Percentiles rank a stretch among this genome's conserved stretches.
Evolutionary conservation across 1,139 yeast genomes (phyloP).

Genomic region (Kodamaea arcana): DNA sequence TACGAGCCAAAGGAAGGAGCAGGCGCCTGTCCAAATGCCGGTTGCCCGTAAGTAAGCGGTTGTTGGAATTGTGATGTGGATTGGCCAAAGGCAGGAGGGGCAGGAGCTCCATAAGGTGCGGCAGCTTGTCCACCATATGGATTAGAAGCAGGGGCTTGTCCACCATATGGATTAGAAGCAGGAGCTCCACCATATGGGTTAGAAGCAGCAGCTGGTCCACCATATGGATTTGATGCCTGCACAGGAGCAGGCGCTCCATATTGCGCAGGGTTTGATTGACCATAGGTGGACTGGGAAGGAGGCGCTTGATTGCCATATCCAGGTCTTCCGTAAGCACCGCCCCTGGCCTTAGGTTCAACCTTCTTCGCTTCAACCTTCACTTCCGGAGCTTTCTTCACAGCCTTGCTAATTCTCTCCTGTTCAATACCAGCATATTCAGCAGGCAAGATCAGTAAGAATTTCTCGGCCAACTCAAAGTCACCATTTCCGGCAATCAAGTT

Average conservation of each 20-base stretch:
- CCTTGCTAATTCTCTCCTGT: constrained; percentile 73
- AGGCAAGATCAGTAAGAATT: constrained; percentile 68
- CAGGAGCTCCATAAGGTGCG: constrained; percentile 1
- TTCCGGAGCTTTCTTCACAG: constrained; percentile 24
- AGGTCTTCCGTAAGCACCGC: constrained; percentile 10
- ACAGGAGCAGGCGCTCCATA: not conserved
- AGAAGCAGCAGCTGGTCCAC: constrained; percentile 7
- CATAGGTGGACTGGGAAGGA: not conserved
- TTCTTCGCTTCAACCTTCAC: not conserved
- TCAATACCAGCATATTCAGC: constrained; percentile 53
- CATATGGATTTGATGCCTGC: constrained; percentile 4
- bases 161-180: constrained; percentile 1
- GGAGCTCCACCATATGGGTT: constrained; percentile 3
- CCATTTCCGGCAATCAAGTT: constrained; percentile 80
- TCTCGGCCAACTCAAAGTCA: constrained; percentile 74
- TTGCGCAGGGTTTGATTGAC: not conserved
- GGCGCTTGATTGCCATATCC: constrained; percentile 1
- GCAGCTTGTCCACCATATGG: not conserved
- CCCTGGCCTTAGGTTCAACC: constrained; percentile 1
- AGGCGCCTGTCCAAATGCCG: constrained; percentile 5
- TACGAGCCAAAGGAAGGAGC: constrained; percentile 7
- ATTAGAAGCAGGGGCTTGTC: constrained; percentile 4
- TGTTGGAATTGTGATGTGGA: not conserved
- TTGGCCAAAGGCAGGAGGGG: not conserved
- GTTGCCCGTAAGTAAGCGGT: constrained; percentile 1